Evolutionary conservation across 805 yeast genomes (phyloP).

Genomic region (Saturnispora quitensis): DNA sequence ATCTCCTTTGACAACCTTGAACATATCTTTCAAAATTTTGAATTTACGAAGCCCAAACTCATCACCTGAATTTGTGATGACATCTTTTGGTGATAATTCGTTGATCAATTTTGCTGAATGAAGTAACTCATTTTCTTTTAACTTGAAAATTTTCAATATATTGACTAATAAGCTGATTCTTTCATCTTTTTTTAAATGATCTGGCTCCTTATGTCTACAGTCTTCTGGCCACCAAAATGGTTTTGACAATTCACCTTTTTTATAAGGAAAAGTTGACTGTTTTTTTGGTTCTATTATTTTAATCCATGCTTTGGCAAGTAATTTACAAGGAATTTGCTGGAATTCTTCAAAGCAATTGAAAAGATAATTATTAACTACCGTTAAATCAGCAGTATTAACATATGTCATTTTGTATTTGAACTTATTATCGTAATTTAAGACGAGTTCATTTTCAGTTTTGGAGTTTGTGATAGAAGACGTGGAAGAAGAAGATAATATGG

Average conservation of each 20-base stretch:
- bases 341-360: conserved; percentile 29
- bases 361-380: conserved; percentile 19
- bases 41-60: conserved; percentile 18
- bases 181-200: conserved; percentile 54
- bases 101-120: conserved; percentile 19
- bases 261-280: conserved; percentile 57
- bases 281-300: conserved; percentile 56
- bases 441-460: not conserved
- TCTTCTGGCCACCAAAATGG: conserved; percentile 68
- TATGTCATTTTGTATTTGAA: conserved; percentile 13
- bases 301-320: conserved; percentile 61
- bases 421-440: not conserved
- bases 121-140: conserved; percentile 16
- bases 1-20: conserved; percentile 14
- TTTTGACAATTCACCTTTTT: conserved; percentile 35
- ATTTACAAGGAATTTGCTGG: conserved; percentile 50
- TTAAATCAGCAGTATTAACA: conserved; percentile 15
- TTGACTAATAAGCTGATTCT: conserved; percentile 41
- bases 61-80: conserved; percentile 13
- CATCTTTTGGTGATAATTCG: conserved; percentile 16
- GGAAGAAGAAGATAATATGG: conserved; percentile 1
- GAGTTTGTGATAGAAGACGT: not conserved
- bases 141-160: conserved; percentile 26
- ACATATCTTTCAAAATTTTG: conserved; percentile 20
- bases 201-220: conserved; percentile 63